phyloP scores from a whole-genome alignment of 306 rosid species.

The Fagus crenata region DNA sequence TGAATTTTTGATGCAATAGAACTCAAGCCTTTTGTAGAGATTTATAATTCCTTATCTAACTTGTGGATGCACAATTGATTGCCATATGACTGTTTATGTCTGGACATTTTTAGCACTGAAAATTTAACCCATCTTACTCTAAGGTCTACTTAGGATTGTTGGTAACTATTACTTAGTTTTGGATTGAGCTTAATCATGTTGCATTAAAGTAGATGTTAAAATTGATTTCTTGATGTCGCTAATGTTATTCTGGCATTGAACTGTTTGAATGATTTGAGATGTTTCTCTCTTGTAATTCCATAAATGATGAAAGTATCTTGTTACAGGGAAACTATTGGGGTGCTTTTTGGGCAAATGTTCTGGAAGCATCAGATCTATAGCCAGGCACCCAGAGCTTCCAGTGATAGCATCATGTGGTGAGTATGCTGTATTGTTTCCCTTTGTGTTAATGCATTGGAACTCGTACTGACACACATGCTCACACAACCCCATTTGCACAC shows the following conservation, averaged over 20 bases:
- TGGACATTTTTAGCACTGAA: too few relatives aligned
- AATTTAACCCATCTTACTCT: too few relatives aligned
- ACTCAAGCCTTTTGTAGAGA: not conserved
- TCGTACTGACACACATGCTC: not conserved
- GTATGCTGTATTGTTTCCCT: conserved; percentile 18
- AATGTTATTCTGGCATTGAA: conserved; percentile 8
- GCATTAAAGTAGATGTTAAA: not conserved
- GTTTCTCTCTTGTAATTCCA: conserved; percentile 1
- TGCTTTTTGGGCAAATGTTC: conserved; percentile 87
- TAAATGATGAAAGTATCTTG: not conserved
- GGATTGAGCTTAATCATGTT: not conserved
- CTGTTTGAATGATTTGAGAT: conserved; percentile 7
- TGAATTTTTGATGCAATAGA: not conserved
- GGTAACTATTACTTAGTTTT: not conserved
- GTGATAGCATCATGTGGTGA: conserved; percentile 91
- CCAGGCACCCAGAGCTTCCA: conserved; percentile 82
- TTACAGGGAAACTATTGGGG: conserved; percentile 77
- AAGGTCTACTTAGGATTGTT: not conserved
- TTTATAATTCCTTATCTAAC: not conserved
- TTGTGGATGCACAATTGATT: not conserved
- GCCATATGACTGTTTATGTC: not conserved
- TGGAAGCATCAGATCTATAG: conserved; percentile 92
- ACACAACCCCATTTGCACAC: not conserved
- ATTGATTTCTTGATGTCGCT: conserved; percentile 9
- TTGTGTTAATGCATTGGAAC: not conserved